Percentiles rank a stretch among this genome's conserved stretches.
Evolutionary conservation across 768 basidiomycete genomes (phyloP).

Genomic region (Flagelloscypha sp.): DNA sequence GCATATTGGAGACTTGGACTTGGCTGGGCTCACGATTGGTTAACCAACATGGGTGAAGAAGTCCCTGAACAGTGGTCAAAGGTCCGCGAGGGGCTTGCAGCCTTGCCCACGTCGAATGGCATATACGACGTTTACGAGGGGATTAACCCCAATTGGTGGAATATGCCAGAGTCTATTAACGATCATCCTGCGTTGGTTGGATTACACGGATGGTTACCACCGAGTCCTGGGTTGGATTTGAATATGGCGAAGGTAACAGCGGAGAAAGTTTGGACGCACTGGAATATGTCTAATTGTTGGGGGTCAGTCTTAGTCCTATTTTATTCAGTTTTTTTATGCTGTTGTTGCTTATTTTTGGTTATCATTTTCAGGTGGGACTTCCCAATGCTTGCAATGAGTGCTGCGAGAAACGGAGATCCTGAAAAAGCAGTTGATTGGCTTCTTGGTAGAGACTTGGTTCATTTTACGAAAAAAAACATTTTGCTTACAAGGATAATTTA

Average conservation of each 20-base stretch:
- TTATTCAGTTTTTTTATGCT: neutral
- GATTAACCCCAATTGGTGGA: slow-evolving; percentile 44
- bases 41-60: slow-evolving; percentile 31
- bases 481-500: no score
- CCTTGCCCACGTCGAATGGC: slow-evolving; percentile 42
- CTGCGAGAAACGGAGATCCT: slow-evolving; percentile 42
- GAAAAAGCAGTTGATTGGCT: slow-evolving; percentile 48
- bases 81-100: slow-evolving; percentile 38
- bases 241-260: slow-evolving; percentile 40
- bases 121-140: slow-evolving; percentile 51
- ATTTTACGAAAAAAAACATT: no score
- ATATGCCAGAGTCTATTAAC: slow-evolving; percentile 39
- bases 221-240: slow-evolving; percentile 37
- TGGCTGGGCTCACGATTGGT: slow-evolving; percentile 40
- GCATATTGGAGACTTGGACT: slow-evolving; percentile 51
- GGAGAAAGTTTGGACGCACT: slow-evolving; percentile 43
- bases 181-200: slow-evolving; percentile 54
- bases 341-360: neutral
- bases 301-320: slow-evolving; percentile 26
- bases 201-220: slow-evolving; percentile 50
- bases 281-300: slow-evolving; percentile 50
- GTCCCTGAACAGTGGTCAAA: slow-evolving; percentile 34
- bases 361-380: slow-evolving; percentile 46
- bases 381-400: slow-evolving; percentile 55
- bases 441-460: no score